Base-by-base conservation (phyloP, 805 yeast genomes). In the Cyberlindnera samutprakarnensis region DNA sequence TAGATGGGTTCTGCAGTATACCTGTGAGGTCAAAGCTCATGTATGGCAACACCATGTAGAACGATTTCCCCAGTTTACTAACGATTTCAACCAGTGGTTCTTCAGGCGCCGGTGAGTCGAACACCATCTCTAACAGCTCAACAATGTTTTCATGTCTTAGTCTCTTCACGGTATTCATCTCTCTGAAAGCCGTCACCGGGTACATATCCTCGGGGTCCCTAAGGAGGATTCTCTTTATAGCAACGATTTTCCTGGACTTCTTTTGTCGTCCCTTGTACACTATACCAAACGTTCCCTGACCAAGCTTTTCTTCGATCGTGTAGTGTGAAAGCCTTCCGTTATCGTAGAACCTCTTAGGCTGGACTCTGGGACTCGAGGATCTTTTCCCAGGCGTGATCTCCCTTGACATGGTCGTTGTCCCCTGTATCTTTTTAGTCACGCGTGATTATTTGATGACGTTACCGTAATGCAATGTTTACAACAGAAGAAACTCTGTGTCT, bases 141-240 rank as follows among this genome's bases (percentile, higher is more conserved):
- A 92, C 65, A 13, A 90, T 71, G 53, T 92, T 85, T 18, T 62
- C 57, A 53, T 90, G 85, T 32, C 66, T 54, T 31, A 92, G 61
- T 30, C 67, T 65, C 56, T 84, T 85, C 56, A 92, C 64, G 15
- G 87, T 84, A 13, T 79, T 72, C 37, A 90, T 87, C 51, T 92
- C 99, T 40, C 99, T 70, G 57, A 88, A 73, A 2, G 97, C 96
- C 0, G 98, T 92, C 18, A 92, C 78, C 2, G 98, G 97, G 51
- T 90, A 87, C 22, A 26, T 14, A 10, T 84, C 81, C 32, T 64
- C 64, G 22, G 52, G 49, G 24, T 56, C 56, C 11, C 59, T 56
- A 36, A 55, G 58, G n/a, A 87, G 62, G 29, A 92, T 72, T 51
- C 79, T 83, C 57, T 92, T 92, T 45, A 94, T 64, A 1, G 99